These are phyloP conservation scores for Aquilaria sinensis DNA, from an alignment of 345 rosid species.

Conservation along the genomic window DNA sequence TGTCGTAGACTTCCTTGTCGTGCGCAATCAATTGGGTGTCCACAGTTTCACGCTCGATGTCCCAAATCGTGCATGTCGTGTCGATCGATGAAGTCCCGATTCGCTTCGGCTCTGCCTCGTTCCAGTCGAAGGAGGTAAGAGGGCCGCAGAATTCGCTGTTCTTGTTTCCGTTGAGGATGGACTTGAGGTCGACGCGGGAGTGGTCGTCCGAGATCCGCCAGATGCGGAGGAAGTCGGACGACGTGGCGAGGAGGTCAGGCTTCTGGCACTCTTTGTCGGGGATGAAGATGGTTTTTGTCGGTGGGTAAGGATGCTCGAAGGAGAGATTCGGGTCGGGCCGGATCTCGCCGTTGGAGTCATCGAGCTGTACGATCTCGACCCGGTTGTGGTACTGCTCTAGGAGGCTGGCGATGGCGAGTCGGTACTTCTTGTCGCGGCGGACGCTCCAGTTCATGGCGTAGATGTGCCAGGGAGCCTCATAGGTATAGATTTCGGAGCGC, in stretches of 20 bases:
- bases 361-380: constrained; percentile 94
- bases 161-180: constrained; percentile 79
- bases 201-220: constrained; percentile 77
- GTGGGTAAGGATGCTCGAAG: constrained; percentile 91
- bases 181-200: constrained; percentile 62
- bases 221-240: constrained; percentile 83
- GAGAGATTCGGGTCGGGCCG: constrained; percentile 76
- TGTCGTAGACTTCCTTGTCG: constrained; percentile 95
- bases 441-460: constrained; percentile 99
- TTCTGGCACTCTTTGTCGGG: constrained; percentile 89
- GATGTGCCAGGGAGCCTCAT: constrained; percentile 96
- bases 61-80: constrained; percentile 96
- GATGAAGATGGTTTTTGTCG: constrained; percentile 83
- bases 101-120: constrained; percentile 89
- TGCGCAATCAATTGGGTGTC: constrained; percentile 97
- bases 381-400: constrained; percentile 75
- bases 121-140: constrained; percentile 90
- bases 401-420: constrained; percentile 88
- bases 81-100: constrained; percentile 90
- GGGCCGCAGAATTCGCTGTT: constrained; percentile 92
- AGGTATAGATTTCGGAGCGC: constrained; percentile 92
- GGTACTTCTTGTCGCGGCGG: constrained; percentile 95
- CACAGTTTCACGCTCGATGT: constrained; percentile 79
- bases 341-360: constrained; percentile 94
- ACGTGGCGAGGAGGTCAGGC: constrained; percentile 91